Conservation (phyloP, 352 stramenopile genomes). For the Phytophthora quininea region DNA sequence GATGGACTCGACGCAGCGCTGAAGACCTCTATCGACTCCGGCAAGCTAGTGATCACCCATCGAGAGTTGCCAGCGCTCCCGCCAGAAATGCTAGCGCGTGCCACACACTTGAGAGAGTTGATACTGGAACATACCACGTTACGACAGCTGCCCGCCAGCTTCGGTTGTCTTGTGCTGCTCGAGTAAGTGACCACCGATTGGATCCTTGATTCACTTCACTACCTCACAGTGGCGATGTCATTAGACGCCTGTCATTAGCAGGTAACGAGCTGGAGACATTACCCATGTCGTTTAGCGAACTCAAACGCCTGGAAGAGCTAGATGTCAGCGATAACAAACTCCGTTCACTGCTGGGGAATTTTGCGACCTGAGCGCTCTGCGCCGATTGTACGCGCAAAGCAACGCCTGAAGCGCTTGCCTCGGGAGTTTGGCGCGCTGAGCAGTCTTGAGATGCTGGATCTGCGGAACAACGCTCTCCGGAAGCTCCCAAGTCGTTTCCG, state of each 20-base stretch:
- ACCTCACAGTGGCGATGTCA: not conserved
- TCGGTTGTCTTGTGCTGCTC: conserved; percentile 53
- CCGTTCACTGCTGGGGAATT: conserved; percentile 58
- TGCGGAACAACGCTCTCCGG: conserved; percentile 43
- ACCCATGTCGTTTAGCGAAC: conserved; percentile 59
- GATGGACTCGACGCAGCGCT: conserved; percentile 49
- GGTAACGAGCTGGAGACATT: conserved; percentile 59
- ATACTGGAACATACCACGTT: conserved; percentile 40
- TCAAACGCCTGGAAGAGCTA: conserved; percentile 38
- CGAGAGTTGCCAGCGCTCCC: conserved; percentile 55
- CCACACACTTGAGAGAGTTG: conserved; percentile 55
- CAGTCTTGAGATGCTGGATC: conserved; percentile 44
- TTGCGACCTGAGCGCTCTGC: conserved; percentile 45
- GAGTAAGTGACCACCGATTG: conserved; percentile 30
- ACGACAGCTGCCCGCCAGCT: conserved; percentile 48
- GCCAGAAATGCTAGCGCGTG: conserved; percentile 43
- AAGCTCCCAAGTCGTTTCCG: conserved; percentile 56
- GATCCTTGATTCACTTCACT: too few relatives aligned
- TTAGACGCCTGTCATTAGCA: conserved; percentile 54
- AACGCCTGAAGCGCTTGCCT: conserved; percentile 44
- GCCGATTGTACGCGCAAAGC: conserved; percentile 43
- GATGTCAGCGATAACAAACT: conserved; percentile 57
- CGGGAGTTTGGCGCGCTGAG: conserved; percentile 48
- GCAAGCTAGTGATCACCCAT: conserved; percentile 34
- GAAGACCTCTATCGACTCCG: not conserved